A percentile compares a stretch with the other conserved stretches of the same genome.
phyloP scores from a whole-genome alignment of 2,329 filamentous ascomycete species.

The Aureobasidium subglaciale region DNA sequence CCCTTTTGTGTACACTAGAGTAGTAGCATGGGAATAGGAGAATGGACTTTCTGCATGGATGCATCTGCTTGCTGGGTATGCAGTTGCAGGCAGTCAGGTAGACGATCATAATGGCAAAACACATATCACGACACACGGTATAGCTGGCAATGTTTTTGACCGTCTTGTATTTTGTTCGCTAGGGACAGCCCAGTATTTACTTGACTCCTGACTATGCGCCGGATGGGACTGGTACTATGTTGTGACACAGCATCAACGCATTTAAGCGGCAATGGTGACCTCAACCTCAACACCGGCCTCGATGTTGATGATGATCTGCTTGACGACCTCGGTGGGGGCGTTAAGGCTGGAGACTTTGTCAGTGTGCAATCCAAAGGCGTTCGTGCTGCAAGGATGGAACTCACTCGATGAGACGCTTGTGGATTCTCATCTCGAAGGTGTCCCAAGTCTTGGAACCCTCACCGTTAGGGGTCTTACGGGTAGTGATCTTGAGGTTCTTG shows the following conservation, averaged over 20 bases:
- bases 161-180: conserved; percentile 14
- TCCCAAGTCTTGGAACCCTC: conserved; percentile 99
- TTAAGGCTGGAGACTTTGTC: conserved; percentile 55
- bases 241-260: conserved; percentile 15
- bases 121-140: conserved; percentile 8
- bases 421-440: conserved; percentile 96
- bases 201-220: conserved; percentile 4
- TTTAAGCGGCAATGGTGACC: conserved; percentile 80
- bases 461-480: conserved; percentile 98
- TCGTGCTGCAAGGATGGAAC: conserved; percentile 28
- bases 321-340: conserved; percentile 95
- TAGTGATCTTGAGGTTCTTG: conserved; percentile 94
- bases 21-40: neutral
- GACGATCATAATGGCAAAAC: conserved; percentile 13
- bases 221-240: neutral
- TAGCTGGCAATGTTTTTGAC: neutral
- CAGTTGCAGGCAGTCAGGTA: neutral
- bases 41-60: neutral
- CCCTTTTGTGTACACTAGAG: neutral
- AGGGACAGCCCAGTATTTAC: conserved; percentile 2
- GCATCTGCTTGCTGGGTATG: conserved; percentile 3
- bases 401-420: conserved; percentile 92
- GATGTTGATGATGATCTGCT: conserved; percentile 95
- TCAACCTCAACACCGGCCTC: conserved; percentile 90
- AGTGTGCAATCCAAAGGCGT: neutral